phyloP scores from a whole-genome alignment of 345 rosid species.

The Combretum micranthum region DNA sequence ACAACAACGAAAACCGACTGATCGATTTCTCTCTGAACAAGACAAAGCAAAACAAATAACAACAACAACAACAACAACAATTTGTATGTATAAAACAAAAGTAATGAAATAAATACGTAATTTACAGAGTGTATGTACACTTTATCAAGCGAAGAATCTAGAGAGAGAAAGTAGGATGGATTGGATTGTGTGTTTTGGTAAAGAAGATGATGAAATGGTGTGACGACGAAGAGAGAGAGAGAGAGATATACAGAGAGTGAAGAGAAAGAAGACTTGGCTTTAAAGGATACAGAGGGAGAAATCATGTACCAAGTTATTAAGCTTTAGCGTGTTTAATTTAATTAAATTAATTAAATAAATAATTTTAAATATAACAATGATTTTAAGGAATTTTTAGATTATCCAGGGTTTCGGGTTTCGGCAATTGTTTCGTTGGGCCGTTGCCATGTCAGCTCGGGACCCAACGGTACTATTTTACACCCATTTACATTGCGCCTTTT shows the following conservation, averaged over 20 bases:
- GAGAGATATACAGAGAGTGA: too few species aligned
- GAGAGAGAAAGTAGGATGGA: not conserved
- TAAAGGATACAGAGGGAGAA: not conserved
- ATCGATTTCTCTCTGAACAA: conserved; percentile 1
- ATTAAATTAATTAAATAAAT: not conserved
- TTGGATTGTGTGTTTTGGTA: not conserved
- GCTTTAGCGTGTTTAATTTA: not conserved
- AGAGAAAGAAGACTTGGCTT: not conserved
- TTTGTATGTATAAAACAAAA: too few species aligned
- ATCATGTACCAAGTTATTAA: not conserved
- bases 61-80: not conserved
- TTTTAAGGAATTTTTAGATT: not conserved
- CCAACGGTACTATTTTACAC: not conserved
- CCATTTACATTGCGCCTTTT: too few species aligned
- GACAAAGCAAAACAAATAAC: conserved; percentile 3
- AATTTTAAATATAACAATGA: too few species aligned
- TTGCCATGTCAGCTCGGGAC: conserved; percentile 1
- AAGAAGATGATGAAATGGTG: too few species aligned
- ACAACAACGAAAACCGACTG: too few species aligned
- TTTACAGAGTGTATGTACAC: not conserved
- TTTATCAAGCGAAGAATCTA: not conserved
- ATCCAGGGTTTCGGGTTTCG: not conserved
- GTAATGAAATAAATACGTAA: not conserved
- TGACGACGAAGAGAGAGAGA: too few species aligned
- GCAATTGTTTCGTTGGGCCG: not conserved